Conservation (phyloP, 129 eudicot species). For the Lactuca sativa region DNA sequence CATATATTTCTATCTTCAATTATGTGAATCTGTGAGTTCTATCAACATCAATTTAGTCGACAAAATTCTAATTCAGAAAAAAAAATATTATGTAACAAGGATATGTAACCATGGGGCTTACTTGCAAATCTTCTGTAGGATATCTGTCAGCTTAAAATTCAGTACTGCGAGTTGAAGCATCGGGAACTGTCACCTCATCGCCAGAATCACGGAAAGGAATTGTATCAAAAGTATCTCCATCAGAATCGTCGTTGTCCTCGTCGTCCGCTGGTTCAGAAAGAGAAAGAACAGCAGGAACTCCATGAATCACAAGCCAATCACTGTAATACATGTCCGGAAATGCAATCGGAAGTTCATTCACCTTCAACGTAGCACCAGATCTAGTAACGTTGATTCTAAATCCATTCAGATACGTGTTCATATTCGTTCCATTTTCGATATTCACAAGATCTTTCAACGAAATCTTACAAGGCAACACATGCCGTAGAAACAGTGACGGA, state of each 20-base stretch:
- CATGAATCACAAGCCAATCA: constrained; percentile 66
- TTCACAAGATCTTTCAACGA: constrained; percentile 47
- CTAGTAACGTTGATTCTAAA: constrained; percentile 39
- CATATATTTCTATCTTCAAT: constrained; percentile 1
- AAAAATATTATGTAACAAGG: not conserved
- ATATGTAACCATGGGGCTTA: constrained; percentile 9
- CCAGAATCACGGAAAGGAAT: constrained; percentile 3
- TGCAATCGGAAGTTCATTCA: constrained; percentile 61
- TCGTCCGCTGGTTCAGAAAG: constrained; percentile 13
- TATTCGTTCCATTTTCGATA: constrained; percentile 41
- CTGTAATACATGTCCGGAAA: constrained; percentile 52
- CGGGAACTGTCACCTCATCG: not conserved
- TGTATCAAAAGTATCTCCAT: constrained; percentile 12
- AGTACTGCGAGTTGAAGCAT: constrained; percentile 1
- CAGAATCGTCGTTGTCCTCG: constrained; percentile 5
- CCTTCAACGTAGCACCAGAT: constrained; percentile 39
- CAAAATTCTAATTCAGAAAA: not conserved
- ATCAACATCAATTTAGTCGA: constrained; percentile 6
- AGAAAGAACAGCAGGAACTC: constrained; percentile 32
- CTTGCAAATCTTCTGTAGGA: constrained; percentile 13
- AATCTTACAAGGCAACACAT: constrained; percentile 63
- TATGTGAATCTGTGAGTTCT: not conserved
- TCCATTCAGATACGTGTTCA: constrained; percentile 54
- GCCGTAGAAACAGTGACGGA: constrained; percentile 54
- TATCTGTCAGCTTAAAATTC: constrained; percentile 7